phyloP scores from a whole-genome alignment of 2,329 filamentous ascomycete genomes.

The Colletotrichum cuscutae region DNA sequence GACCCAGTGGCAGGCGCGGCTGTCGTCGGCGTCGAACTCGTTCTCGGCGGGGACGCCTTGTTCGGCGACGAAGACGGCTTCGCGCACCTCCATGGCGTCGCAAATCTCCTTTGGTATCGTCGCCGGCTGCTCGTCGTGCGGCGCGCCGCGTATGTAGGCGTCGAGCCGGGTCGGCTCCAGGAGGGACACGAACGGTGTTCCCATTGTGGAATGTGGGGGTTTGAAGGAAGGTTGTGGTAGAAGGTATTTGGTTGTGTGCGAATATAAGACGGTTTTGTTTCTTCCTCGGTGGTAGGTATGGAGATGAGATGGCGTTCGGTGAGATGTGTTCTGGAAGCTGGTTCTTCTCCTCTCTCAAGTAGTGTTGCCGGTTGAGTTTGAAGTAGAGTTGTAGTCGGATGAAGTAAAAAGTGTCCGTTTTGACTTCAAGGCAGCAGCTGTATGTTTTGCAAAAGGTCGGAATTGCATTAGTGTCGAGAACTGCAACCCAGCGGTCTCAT shows the following conservation, averaged over 20 bases:
- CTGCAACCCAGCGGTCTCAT: constrained; percentile 15
- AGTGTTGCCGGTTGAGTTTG: background rate
- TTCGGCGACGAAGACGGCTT: constrained; percentile 69
- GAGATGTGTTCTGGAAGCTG: background rate
- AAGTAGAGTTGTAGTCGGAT: background rate
- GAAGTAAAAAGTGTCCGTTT: background rate
- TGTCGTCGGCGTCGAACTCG: constrained; percentile 86
- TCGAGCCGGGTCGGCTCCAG: constrained; percentile 61
- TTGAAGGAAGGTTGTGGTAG: background rate
- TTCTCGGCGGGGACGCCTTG: constrained; percentile 69
- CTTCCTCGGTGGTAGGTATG: background rate
- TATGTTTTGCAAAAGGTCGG: background rate
- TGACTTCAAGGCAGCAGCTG: background rate
- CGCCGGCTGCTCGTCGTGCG: constrained; percentile 55
- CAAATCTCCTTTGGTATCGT: constrained; percentile 66
- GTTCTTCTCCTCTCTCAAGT: background rate
- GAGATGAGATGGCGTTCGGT: background rate
- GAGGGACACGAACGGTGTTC: constrained; percentile 60
- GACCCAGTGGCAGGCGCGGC: constrained; percentile 86
- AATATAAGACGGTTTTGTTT: background rate
- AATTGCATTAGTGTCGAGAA: background rate
- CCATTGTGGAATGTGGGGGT: constrained; percentile 47
- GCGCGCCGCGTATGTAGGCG: constrained; percentile 53
- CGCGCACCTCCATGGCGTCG: constrained; percentile 72
- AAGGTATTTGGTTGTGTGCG: background rate